Conservation (phyloP, 2,329 filamentous ascomycete species). For the Paradendryphiella salina region DNA sequence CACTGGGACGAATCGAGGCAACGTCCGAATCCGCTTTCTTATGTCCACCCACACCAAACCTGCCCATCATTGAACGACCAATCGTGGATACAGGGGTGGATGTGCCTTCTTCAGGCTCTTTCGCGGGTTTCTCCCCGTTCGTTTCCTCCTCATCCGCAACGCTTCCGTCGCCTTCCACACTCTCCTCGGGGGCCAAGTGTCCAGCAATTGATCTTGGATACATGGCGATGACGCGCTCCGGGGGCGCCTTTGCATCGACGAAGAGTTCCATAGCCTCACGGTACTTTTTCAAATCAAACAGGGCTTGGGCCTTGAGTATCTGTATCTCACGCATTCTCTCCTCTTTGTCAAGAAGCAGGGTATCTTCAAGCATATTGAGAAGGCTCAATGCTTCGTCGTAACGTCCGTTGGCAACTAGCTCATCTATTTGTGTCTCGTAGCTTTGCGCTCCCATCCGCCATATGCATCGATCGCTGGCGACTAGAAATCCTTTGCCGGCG, state of each 20-base stretch:
- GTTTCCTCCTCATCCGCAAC: slow-evolving; percentile 39
- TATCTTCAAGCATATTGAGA: slow-evolving; percentile 87
- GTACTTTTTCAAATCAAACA: slow-evolving; percentile 84
- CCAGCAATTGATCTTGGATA: slow-evolving; percentile 86
- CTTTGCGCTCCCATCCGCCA: slow-evolving; percentile 96
- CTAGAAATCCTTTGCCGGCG: slow-evolving; percentile 92
- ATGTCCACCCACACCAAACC: slow-evolving; percentile 49
- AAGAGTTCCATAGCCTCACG: slow-evolving; percentile 87
- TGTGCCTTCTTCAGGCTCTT: slow-evolving; percentile 33
- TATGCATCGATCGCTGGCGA: slow-evolving; percentile 85
- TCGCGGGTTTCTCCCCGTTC: slow-evolving; percentile 24
- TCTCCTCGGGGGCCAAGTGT: slow-evolving; percentile 67
- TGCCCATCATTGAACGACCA: slow-evolving; percentile 53
- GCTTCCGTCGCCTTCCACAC: slow-evolving; percentile 52
- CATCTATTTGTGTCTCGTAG: slow-evolving; percentile 86
- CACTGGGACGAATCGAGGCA: slow-evolving; percentile 61
- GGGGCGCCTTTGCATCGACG: slow-evolving; percentile 84
- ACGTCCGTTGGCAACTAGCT: slow-evolving; percentile 71
- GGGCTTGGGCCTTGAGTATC: slow-evolving; percentile 82
- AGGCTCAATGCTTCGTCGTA: slow-evolving; percentile 94
- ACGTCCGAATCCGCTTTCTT: slow-evolving; percentile 55
- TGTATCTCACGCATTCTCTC: slow-evolving; percentile 82
- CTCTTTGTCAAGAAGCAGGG: slow-evolving; percentile 79
- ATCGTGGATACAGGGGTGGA: slow-evolving; percentile 34
- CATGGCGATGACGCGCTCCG: slow-evolving; percentile 81